Conservation (phyloP, 2,329 filamentous ascomycete genomes). For the Mycosphaerella sp. region DNA sequence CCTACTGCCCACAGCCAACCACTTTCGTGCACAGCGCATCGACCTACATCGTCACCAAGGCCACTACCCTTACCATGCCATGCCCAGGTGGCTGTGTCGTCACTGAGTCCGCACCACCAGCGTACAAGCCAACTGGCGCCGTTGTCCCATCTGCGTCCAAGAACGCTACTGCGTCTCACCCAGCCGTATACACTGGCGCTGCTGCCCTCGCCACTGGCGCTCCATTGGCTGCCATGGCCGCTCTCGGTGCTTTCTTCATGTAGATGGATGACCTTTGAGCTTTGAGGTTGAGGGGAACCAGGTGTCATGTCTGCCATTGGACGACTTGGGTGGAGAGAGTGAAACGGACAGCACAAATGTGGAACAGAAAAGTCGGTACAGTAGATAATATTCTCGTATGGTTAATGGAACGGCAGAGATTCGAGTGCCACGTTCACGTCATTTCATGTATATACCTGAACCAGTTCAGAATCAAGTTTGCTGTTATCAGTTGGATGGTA, state of each 20-base stretch:
- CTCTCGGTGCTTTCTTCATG: constrained; percentile 7
- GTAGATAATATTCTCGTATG: neutral
- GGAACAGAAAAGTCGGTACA: neutral
- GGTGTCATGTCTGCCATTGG: neutral
- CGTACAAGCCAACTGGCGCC: neutral
- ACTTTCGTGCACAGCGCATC: constrained; percentile 56
- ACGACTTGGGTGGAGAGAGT: too few species aligned
- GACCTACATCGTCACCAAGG: constrained; percentile 61
- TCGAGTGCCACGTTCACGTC: neutral
- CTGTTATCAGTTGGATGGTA: too few species aligned
- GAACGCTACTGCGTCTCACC: neutral
- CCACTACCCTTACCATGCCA: constrained; percentile 27
- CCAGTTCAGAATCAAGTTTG: too few species aligned
- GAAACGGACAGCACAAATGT: too few species aligned
- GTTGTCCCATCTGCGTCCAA: neutral
- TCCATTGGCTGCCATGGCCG: neutral
- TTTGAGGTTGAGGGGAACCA: neutral
- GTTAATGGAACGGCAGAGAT: neutral
- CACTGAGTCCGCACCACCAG: constrained; percentile 1
- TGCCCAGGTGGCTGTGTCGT: constrained; percentile 16
- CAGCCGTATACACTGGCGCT: neutral
- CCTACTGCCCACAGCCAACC: constrained; percentile 65
- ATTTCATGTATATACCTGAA: too few species aligned
- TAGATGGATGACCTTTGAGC: neutral
- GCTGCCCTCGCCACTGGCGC: neutral